Evolutionary conservation across 2,329 filamentous ascomycete genomes (phyloP).

Genomic region (Hymenoscyphus infarciens): DNA sequence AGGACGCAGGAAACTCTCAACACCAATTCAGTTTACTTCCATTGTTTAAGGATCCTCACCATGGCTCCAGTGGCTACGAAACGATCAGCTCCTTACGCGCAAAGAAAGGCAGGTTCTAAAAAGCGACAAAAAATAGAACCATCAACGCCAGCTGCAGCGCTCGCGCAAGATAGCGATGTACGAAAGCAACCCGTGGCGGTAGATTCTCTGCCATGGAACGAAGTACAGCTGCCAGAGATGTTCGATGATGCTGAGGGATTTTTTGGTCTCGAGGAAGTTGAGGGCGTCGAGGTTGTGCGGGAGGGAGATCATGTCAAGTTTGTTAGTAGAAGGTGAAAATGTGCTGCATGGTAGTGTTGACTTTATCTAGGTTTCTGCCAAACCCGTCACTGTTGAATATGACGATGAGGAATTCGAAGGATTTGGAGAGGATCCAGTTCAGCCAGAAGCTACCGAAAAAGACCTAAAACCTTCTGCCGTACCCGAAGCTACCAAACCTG

Average conservation of each 20-base stretch:
- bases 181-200: constrained; percentile 43
- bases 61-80: constrained; percentile 34
- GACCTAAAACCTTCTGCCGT: constrained; percentile 29
- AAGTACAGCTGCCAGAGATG: constrained; percentile 67
- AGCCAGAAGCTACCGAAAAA: constrained; percentile 34
- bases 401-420: constrained; percentile 59
- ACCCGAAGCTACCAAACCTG: constrained; percentile 24
- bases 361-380: constrained; percentile 28
- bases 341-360: neutral
- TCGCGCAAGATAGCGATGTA: constrained; percentile 8
- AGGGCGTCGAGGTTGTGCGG: constrained; percentile 81
- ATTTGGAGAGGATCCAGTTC: constrained; percentile 49
- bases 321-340: constrained; percentile 37
- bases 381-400: constrained; percentile 33
- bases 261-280: constrained; percentile 85
- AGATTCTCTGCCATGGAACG: constrained; percentile 53
- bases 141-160: constrained; percentile 11
- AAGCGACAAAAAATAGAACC: constrained; percentile 35
- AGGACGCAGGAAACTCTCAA: neutral
- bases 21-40: neutral
- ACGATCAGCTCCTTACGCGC: constrained; percentile 26
- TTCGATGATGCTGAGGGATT: constrained; percentile 91
- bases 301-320: constrained; percentile 58
- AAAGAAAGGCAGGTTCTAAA: constrained; percentile 28
- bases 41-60: neutral